Conservation (phyloP, 352 stramenopile species). For the Phytophthora kernoviae region DNA sequence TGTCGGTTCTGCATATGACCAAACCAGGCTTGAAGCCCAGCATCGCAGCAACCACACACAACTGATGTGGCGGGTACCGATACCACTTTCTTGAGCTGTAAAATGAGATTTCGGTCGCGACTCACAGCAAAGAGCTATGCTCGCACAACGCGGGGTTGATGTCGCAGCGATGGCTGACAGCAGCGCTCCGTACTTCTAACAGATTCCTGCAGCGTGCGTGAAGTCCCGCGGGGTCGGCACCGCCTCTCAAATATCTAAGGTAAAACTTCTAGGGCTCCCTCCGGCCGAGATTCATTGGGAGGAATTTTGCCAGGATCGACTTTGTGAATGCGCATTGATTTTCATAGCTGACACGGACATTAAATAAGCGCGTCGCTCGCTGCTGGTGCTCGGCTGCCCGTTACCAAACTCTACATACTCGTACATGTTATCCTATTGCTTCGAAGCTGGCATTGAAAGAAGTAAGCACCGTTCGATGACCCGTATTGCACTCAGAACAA, state of each 20-base stretch:
- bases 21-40: neutral
- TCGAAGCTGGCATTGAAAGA: slow-evolving; percentile 4
- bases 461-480: neutral
- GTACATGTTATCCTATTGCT: slow-evolving; percentile 15
- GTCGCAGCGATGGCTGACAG: slow-evolving; percentile 8
- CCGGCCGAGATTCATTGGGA: no score
- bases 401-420: slow-evolving; percentile 16
- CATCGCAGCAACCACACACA: slow-evolving; percentile 14
- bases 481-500: slow-evolving; percentile 31
- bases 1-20: neutral
- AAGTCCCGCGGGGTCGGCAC: no score
- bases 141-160: no score
- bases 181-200: neutral
- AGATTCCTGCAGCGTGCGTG: neutral
- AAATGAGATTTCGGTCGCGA: slow-evolving; percentile 13
- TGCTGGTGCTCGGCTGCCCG: slow-evolving; percentile 1
- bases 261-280: no score
- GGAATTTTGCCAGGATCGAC: neutral
- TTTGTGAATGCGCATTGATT: slow-evolving; percentile 5
- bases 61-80: slow-evolving; percentile 8
- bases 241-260: no score
- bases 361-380: slow-evolving; percentile 18
- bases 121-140: no score
- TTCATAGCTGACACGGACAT: slow-evolving; percentile 5
- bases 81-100: slow-evolving; percentile 18